phyloP scores from a whole-genome alignment of 352 stramenopile genomes.

The Pythium dissimile region DNA sequence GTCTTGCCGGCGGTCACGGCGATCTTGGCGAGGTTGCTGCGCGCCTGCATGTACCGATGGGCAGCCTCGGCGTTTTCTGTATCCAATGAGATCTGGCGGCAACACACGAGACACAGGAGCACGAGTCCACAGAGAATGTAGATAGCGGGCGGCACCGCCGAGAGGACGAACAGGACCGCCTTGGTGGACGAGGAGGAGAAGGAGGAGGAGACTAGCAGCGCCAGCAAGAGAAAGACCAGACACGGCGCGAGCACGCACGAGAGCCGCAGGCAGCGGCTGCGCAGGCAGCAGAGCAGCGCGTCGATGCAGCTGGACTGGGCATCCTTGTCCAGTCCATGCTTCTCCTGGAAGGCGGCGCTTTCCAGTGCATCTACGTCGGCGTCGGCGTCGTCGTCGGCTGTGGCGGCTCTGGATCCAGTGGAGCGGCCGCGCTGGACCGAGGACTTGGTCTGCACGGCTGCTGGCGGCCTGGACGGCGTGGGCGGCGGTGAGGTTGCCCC shows the following conservation, averaged over 20 bases:
- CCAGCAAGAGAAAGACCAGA: conserved; percentile 50
- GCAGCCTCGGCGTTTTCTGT: conserved; percentile 54
- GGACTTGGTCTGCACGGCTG: conserved; percentile 1
- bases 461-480: neutral
- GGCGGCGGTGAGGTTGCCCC: neutral
- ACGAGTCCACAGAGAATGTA: conserved; percentile 36
- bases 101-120: conserved; percentile 46
- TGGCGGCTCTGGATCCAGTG: conserved; percentile 5
- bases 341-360: conserved; percentile 64
- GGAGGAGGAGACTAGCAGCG: conserved; percentile 32
- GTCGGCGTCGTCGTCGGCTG: conserved; percentile 14
- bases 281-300: conserved; percentile 55
- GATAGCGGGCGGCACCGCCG: conserved; percentile 31
- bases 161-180: conserved; percentile 40
- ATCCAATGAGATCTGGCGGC: conserved; percentile 45
- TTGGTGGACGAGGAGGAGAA: conserved; percentile 24
- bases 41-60: conserved; percentile 45
- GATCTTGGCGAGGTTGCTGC: conserved; percentile 46
- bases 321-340: conserved; percentile 31
- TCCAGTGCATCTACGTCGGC: conserved; percentile 31
- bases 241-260: conserved; percentile 56
- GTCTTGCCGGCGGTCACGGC: conserved; percentile 36
- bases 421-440: neutral
- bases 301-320: conserved; percentile 38
- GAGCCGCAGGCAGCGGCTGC: conserved; percentile 51